Percentiles rank a stretch among this genome's conserved stretches.
These are phyloP conservation scores for Gracilariopsis chorda DNA, from an alignment of 23 red algal species.

Conservation along the genomic window DNA sequence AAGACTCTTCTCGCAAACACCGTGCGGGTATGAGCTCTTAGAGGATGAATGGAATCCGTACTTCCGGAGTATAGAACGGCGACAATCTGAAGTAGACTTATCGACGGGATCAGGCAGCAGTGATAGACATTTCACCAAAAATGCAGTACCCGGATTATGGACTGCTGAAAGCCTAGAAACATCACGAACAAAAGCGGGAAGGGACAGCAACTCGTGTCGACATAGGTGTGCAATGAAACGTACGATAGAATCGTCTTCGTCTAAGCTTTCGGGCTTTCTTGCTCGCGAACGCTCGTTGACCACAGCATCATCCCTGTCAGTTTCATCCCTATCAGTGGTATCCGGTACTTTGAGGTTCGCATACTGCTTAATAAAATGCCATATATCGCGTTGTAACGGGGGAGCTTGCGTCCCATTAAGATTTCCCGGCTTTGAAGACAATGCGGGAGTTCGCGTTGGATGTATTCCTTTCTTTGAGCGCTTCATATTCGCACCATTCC, in stretches of 20 bases:
- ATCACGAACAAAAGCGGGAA: slow-evolving; percentile 18
- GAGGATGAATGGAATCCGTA: slow-evolving; percentile 30
- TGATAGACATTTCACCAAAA: slow-evolving; percentile 38
- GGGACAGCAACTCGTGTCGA: slow-evolving; percentile 14
- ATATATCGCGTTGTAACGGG: slow-evolving; percentile 60
- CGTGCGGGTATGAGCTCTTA: background rate
- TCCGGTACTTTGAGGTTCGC: background rate
- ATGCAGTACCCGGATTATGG: slow-evolving; percentile 18
- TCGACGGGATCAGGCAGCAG: slow-evolving; percentile 29
- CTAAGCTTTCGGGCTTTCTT: background rate
- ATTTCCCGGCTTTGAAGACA: background rate
- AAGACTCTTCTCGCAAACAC: slow-evolving; percentile 13
- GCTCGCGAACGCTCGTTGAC: background rate
- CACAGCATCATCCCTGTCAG: background rate
- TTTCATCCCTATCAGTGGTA: background rate
- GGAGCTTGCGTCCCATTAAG: background rate
- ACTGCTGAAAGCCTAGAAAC: slow-evolving; percentile 12
- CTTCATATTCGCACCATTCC: background rate
- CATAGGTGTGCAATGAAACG: slow-evolving; percentile 58
- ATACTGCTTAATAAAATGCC: slow-evolving; percentile 46
- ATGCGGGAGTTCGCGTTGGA: background rate
- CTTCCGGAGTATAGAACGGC: slow-evolving; percentile 39
- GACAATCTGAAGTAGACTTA: slow-evolving; percentile 26
- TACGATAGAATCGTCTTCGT: slow-evolving; percentile 26
- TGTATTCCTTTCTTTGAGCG: slow-evolving; percentile 25